Evolutionary conservation across 2,329 filamentous ascomycete genomes (phyloP).

Genomic region (Dothiorella sarmentorum): DNA sequence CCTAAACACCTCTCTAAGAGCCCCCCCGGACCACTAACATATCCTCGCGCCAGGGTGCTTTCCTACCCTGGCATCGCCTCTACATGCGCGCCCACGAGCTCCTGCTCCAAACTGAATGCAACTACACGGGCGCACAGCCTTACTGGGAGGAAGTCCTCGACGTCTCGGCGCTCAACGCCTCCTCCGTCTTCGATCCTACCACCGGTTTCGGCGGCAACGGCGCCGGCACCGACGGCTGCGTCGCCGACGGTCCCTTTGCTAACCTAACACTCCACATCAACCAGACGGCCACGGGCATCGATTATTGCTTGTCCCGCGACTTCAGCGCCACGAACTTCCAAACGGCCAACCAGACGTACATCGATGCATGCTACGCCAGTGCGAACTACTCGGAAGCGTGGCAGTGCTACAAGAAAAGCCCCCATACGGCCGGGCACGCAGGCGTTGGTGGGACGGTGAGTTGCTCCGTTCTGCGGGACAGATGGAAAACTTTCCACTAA

Average conservation of each 20-base stretch:
- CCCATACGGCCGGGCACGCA: constrained; percentile 16
- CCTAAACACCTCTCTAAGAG: neutral
- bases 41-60: constrained; percentile 20
- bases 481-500: neutral
- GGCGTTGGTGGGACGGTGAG: constrained; percentile 14
- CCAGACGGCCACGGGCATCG: constrained; percentile 19
- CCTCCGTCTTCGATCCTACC: constrained; percentile 16
- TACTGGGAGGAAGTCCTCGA: constrained; percentile 19
- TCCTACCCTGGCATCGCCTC: constrained; percentile 47
- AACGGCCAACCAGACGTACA: neutral
- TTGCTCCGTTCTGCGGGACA: neutral
- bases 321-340: neutral
- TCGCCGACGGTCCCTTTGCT: constrained; percentile 35
- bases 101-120: constrained; percentile 44
- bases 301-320: constrained; percentile 15
- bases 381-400: constrained; percentile 18
- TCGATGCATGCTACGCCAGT: neutral
- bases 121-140: constrained; percentile 45
- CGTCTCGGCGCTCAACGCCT: neutral
- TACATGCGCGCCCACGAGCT: constrained; percentile 43
- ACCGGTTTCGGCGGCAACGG: constrained; percentile 20
- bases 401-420: constrained; percentile 14
- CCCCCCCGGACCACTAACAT: too few species aligned
- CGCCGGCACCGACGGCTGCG: constrained; percentile 25
- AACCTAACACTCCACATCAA: constrained; percentile 35